Evolutionary conservation across 192 early-diverging fungal genomes (phyloP), one percentile per base, ranked within the genome.

Genomic region (Mortierella claussenii): DNA sequence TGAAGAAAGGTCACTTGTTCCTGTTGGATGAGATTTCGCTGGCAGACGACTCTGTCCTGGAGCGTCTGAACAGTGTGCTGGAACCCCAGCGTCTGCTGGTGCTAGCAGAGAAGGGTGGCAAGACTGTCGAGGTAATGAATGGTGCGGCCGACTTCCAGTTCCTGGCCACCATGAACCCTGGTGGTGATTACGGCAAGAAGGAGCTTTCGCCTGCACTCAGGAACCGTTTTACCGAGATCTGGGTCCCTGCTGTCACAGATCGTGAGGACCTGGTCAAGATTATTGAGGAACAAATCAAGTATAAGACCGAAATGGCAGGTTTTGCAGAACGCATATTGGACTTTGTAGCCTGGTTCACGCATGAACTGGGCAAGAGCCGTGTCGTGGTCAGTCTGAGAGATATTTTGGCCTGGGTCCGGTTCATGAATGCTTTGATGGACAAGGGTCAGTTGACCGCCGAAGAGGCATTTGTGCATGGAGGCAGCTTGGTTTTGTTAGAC

Each of bases 131-230:
- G 61, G 87, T 91, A 32, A 80, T 97, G 51, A 78, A 79, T 11
- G 96, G 86, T 0, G 74, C 62, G 8, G 75, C 82, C 5, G 88
- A 86, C 11, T 99, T 99, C 81, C 89, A 90, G 53, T 97, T 99
- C 79, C 80, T 97, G 17, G 96, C 97, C 2, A 99, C 97, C 3
- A 99, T 99, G 97, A 99, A 99, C 80, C 97, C 97, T 4, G 97
- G 97, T 36, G 97, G 97, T 46, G 97, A 99, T 79, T 98, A 96
- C 76, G 97, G 97, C 42, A 99, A 99, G 81, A 97, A 97, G 69
- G 97, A 99, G 78, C 87, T 99, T 17, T 95, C 93, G 12, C 97
- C 97, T 34, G 97, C 97, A 8, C 87, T 99, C 53, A 88, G 97
- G 37, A 99, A 99, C 81, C 90, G 97, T 51, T 99, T 99, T 64